Percentiles rank a stretch among this genome's conserved stretches.
phyloP scores from a whole-genome alignment of 805 yeast species.

The Lachancea sp. region DNA sequence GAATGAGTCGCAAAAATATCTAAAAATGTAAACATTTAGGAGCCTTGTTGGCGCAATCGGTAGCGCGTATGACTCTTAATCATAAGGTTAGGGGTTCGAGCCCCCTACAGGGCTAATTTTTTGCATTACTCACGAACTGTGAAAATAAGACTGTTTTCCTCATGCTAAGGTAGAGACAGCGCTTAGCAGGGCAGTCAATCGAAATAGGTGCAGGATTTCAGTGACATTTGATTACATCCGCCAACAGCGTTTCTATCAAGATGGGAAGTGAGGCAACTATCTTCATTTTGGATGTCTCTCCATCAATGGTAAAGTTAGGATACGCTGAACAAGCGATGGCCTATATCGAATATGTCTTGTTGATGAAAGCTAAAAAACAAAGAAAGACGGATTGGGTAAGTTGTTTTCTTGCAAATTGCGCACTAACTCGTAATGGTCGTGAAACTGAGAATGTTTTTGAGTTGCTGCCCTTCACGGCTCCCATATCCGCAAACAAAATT shows the following conservation, averaged over 20 bases:
- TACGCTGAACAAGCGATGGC: conserved; percentile 15
- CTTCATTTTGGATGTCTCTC: conserved; percentile 26
- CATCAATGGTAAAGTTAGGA: conserved; percentile 15
- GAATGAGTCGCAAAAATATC: no score
- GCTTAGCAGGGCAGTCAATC: no score
- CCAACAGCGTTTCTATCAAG: no score
- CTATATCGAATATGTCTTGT: conserved; percentile 25
- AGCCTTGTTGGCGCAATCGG: conserved; percentile 27
- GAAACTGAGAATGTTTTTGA: conserved; percentile 20
- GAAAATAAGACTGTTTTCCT: not conserved
- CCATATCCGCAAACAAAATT: conserved; percentile 16
- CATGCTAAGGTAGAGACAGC: no score
- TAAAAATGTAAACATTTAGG: not conserved
- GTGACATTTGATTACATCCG: not conserved
- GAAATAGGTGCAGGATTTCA: not conserved
- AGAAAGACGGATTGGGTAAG: conserved; percentile 31
- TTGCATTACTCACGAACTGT: no score
- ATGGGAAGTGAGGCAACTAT: conserved; percentile 25
- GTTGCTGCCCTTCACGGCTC: conserved; percentile 19
- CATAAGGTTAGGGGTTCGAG: conserved; percentile 26
- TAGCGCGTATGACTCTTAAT: conserved; percentile 26
- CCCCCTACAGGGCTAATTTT: conserved; percentile 23
- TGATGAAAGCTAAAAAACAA: conserved; percentile 23
- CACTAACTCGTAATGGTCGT: conserved; percentile 15
- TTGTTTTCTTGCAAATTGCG: conserved; percentile 20